Evolutionary conservation across 345 rosid genomes (phyloP).

Genomic region (Murraya paniculata): DNA sequence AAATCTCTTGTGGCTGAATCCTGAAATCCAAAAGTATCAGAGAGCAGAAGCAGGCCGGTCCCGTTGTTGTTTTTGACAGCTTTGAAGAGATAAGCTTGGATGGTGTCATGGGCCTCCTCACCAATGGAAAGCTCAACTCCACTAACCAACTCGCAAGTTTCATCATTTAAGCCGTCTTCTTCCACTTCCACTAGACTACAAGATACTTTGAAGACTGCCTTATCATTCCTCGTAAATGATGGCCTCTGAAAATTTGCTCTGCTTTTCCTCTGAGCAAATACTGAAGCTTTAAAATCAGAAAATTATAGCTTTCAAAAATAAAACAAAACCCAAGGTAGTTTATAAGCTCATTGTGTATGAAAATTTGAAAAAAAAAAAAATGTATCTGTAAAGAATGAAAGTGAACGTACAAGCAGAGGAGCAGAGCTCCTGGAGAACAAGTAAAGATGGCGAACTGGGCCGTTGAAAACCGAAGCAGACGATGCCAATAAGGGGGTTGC

Average conservation of each 20-base stretch:
- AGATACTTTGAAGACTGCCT: slow-evolving; percentile 10
- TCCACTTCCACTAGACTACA: slow-evolving; percentile 40
- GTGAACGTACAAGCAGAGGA: slow-evolving; percentile 23
- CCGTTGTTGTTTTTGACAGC: slow-evolving; percentile 89
- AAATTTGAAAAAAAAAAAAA: background rate
- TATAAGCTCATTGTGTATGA: background rate
- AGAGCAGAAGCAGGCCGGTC: slow-evolving; percentile 62
- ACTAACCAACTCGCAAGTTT: slow-evolving; percentile 72
- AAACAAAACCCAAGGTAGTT: background rate
- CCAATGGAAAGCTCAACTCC: slow-evolving; percentile 64
- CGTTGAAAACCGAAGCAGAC: background rate
- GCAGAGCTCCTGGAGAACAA: background rate
- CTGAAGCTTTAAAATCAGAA: slow-evolving; percentile 51
- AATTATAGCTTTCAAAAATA: background rate
- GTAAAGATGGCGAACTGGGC: slow-evolving; percentile 4
- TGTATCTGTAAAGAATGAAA: background rate
- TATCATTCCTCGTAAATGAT: background rate
- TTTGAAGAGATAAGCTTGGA: slow-evolving; percentile 63
- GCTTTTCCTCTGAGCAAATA: slow-evolving; percentile 46
- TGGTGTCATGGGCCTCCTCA: slow-evolving; percentile 50
- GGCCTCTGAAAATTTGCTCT: slow-evolving; percentile 14
- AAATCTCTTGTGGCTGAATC: slow-evolving; percentile 81
- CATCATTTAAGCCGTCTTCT: slow-evolving; percentile 45
- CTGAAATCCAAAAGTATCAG: slow-evolving; percentile 78
- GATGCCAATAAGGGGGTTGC: background rate